Base-by-base conservation (phyloP, 495 filamentous ascomycete genomes). In the Hyaloscypha finlandica region DNA sequence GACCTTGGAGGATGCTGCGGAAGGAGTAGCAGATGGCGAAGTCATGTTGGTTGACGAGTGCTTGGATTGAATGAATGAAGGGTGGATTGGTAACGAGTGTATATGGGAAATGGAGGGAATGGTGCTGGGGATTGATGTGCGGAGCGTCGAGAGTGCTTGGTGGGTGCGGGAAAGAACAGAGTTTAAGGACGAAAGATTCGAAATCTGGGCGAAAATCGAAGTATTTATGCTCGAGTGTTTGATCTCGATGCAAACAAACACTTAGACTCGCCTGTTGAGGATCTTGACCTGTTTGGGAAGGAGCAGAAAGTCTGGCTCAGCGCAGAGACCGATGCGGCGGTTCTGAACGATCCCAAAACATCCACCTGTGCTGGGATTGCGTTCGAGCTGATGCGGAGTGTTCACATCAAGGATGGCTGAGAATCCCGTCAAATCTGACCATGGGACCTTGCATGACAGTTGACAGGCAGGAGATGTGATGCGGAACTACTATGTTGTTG, bases 61-160 rank as follows among this genome's bases (percentile, higher is more conserved):
- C n/a, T 66, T 35, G 65, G 29, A 33, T 25, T 39, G 37, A 63
- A 35, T 20, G 32, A 52, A 30, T 66, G 37, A 57, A 29, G 33
- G n/a, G 65, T 48, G 59, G 54, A 54, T 4, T 25, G 37, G 39
- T 9, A 25, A 48, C 14, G 42, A 48, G 12, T 16, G n/a, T 59
- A 4, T 11, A 53, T 59, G 6, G 9, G 3, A 14, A 48, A 9
- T 14, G 59, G 56, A 29, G 31, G 19, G 33, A 39, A 66, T 61
- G 14, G 71, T 53, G 30, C 71, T 74, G 9, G 59, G 48, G 22
- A 31, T 12, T 3, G 22, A 30, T 33, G 54, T 16, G 30, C 14
- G 16, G 56, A 61, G 59, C 0, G 35, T 8, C 8, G 12, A 37
- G 35, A 37, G 35, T 37, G 35, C 35, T 6, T 37, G 35, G 55